Base-by-base conservation (phyloP, 2,329 filamentous ascomycete species). In the Bipolaris zeicola region DNA sequence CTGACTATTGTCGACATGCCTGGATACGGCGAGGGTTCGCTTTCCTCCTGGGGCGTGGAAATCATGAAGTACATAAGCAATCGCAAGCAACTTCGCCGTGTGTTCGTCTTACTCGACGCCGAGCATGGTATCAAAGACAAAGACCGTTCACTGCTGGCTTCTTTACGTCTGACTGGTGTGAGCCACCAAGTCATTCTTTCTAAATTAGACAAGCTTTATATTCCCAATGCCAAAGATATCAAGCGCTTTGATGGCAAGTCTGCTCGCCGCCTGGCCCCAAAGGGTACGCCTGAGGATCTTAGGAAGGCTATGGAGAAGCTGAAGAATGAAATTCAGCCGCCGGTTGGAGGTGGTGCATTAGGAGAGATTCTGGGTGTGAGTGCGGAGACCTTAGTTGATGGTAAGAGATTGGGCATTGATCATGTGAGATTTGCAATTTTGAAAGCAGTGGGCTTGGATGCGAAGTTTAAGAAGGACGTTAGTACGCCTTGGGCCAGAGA, bases 1-100 rank as follows among this genome's bases (percentile, higher is more conserved):
- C 68, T 89, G 26, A 81, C 87, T 0, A 79, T 91, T 33, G 78
- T 91, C 18, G 88, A 91, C 71, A 89, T 89, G 83, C 89, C 88
- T 1, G 88, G 88, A 0, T 91, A 91, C 67, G 88, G 88, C 3
- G 81, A 84, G 54, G 87, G 83, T 1, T 86, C 84, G 66, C 76
- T 82, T 33, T 72, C 79, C 7, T 83, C 85, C 64, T 90, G 88
- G 87, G 88, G 88, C 0, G 69, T 74, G 22, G 85, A 90, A 72
- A 88, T 89, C 57, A 79, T 89, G 78, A 89, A 89, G 71, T 90
- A 89, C 74, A 72, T 91, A 31, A 78, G 80, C 61, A 78, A 80
- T 41, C 80, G 88, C 59, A 86, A 83, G 66, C 85, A 90, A 77
- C 77, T 89, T 41, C 79, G 85, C 8, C 77, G 86, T 50, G 84